Evolutionary conservation across 164 flowering plant species (phyloP), one percentile per base, ranked within the genome.

Genomic region (Liriodendron chinense): DNA sequence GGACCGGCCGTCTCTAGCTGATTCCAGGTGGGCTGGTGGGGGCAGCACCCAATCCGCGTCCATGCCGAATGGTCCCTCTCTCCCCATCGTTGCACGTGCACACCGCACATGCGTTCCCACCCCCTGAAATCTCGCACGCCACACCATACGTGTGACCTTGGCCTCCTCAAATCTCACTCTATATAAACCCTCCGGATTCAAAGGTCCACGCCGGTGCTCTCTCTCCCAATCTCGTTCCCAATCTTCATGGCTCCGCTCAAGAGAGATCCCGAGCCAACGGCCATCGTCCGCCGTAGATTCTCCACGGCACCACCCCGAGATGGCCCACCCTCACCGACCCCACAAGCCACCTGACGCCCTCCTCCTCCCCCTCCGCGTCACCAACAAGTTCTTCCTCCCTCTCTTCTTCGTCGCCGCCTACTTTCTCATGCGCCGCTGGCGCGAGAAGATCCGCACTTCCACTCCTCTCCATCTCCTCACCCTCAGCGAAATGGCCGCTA

Each of bases 341-440:
- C 85, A 72, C 62, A 47, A 13, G 91, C 96, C 2, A 89, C 93
- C 2, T n/a, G 96, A 90, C 65, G 93, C 96, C 4, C 82, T 90
- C 24, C 96, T 93, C 8, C 82, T 91, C 13, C 92, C 94, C 0
- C 84, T 90, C 21, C 87, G 89, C 79, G 79, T 90, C 25, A 89
- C 94, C 65, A 92, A 90, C 82, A 86, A 83, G 65, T 47, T 90
- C n/a, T 90, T 92, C 86, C 85, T 92, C 88, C 80, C 87, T 24
- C 83, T 92, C n/a, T 92, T 92, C 86, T 92, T 92, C 87, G 81
- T 89, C 49, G 89, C 91, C 12, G 89, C 91, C 1, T 89, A 90
- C 83, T 92, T 75, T 78, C 92, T 92, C 25, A 85, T 92, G 70
- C 89, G 84, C 73, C 85, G 92, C 2, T 91, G 96, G 96, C 87